phyloP scores from a whole-genome alignment of 257 asterid genomes.

The Gentiana dahurica region DNA sequence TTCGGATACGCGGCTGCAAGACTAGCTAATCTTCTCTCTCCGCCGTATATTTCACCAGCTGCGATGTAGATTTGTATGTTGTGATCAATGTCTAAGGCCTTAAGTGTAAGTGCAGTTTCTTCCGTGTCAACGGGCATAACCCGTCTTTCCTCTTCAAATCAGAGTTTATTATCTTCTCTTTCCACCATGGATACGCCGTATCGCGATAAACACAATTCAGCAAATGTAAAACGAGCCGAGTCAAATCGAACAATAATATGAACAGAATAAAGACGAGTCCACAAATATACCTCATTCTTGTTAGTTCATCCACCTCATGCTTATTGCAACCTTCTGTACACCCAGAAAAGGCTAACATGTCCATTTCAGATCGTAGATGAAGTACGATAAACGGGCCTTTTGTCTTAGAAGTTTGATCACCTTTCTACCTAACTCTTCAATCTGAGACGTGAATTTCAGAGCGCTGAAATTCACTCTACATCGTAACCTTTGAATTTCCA shows the following conservation, averaged over 20 bases:
- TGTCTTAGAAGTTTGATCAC: slow-evolving; percentile 67
- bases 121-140: slow-evolving; percentile 89
- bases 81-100: slow-evolving; percentile 72
- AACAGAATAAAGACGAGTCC: background rate
- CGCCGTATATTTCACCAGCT: slow-evolving; percentile 99
- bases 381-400: slow-evolving; percentile 86
- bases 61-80: slow-evolving; percentile 84
- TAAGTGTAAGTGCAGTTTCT: slow-evolving; percentile 78
- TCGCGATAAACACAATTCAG: slow-evolving; percentile 27
- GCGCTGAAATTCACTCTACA: slow-evolving; percentile 87
- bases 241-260: background rate
- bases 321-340: slow-evolving; percentile 84
- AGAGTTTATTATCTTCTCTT: slow-evolving; percentile 85
- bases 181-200: slow-evolving; percentile 99
- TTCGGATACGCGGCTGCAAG: slow-evolving; percentile 72
- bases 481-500: slow-evolving; percentile 81
- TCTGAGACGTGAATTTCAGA: slow-evolving; percentile 74
- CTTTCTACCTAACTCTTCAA: slow-evolving; percentile 89
- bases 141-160: slow-evolving; percentile 93
- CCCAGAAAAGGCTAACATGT: slow-evolving; percentile 97
- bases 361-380: slow-evolving; percentile 98
- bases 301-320: slow-evolving; percentile 79
- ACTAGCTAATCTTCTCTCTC: slow-evolving; percentile 58
- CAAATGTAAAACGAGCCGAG: background rate
- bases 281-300: slow-evolving; percentile 68